phyloP scores from a whole-genome alignment of 495 filamentous ascomycete genomes.

The Aspergillus diversus region DNA sequence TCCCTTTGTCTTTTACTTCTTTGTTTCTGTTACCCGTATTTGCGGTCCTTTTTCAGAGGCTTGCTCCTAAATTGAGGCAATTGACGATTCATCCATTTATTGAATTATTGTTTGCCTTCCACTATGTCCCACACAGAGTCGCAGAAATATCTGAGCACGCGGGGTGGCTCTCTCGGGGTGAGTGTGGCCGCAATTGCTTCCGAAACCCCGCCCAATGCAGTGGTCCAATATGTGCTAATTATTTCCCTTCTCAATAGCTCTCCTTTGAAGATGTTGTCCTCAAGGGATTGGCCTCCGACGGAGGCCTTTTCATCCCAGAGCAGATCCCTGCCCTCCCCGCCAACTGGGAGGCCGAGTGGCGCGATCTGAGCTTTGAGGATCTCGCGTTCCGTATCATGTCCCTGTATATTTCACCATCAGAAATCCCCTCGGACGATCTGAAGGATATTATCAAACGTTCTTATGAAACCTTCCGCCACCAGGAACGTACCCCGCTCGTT shows the following conservation, averaged over 20 bases:
- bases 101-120: neutral
- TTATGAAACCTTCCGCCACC: conserved; percentile 84
- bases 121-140: conserved; percentile 44
- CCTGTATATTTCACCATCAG: conserved; percentile 78
- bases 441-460: conserved; percentile 76
- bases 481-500: conserved; percentile 72
- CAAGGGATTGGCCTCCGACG: conserved; percentile 86
- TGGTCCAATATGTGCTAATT: conserved; percentile 16
- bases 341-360: conserved; percentile 60
- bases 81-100: conserved; percentile 2
- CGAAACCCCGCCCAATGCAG: neutral
- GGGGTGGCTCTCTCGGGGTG: conserved; percentile 80
- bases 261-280: conserved; percentile 91
- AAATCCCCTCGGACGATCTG: conserved; percentile 81
- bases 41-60: neutral
- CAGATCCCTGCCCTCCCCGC: conserved; percentile 59
- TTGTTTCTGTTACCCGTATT: neutral
- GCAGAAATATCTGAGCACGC: conserved; percentile 79
- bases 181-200: conserved; percentile 18
- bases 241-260: conserved; percentile 52
- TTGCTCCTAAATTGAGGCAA: neutral
- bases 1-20: neutral
- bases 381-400: conserved; percentile 72
- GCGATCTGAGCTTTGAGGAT: conserved; percentile 74
- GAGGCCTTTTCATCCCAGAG: conserved; percentile 89